These are phyloP conservation scores for Tulasnella sp. DNA, from an alignment of 768 basidiomycete genomes.

Conservation along the genomic window DNA sequence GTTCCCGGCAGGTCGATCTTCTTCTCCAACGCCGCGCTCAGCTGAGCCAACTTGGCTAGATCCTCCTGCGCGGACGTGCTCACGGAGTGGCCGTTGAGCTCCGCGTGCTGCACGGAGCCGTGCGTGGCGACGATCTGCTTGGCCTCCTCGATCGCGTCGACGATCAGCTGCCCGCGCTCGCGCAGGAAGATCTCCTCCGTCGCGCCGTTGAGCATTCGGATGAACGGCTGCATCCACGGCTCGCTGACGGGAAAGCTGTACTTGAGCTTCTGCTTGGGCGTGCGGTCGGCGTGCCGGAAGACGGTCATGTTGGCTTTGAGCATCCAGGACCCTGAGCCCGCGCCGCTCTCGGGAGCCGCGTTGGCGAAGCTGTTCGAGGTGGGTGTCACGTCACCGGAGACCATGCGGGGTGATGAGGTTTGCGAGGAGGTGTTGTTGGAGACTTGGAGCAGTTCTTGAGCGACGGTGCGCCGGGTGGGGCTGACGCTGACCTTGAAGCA, in stretches of 20 bases:
- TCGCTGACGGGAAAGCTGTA: constrained; percentile 95
- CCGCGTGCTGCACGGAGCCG: constrained; percentile 10
- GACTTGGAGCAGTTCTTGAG: too few species aligned
- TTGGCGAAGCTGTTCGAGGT: too few species aligned
- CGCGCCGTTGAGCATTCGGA: constrained; percentile 86
- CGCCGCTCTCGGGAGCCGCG: too few species aligned
- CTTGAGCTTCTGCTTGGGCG: constrained; percentile 84
- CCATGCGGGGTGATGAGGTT: too few species aligned
- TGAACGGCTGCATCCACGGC: constrained; percentile 90
- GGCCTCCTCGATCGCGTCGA: constrained; percentile 85
- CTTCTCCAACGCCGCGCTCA: constrained; percentile 88
- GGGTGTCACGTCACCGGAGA: too few species aligned
- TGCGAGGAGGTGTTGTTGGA: too few species aligned
- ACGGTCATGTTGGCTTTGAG: constrained; percentile 94
- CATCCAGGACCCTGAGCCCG: constrained; percentile 64
- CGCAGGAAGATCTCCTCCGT: constrained; percentile 95
- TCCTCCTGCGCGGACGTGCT: constrained; percentile 81
- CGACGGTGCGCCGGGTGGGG: too few species aligned
- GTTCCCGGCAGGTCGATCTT: constrained; percentile 98
- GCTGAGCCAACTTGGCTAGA: constrained; percentile 76
- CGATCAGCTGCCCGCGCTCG: constrained; percentile 87
- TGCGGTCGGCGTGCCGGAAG: constrained; percentile 97
- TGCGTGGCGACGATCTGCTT: constrained; percentile 52
- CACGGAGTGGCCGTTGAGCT: background rate
- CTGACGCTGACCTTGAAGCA: constrained; percentile 50